Conservation (phyloP, 2,329 filamentous ascomycete species). For the Claviceps sp. region DNA sequence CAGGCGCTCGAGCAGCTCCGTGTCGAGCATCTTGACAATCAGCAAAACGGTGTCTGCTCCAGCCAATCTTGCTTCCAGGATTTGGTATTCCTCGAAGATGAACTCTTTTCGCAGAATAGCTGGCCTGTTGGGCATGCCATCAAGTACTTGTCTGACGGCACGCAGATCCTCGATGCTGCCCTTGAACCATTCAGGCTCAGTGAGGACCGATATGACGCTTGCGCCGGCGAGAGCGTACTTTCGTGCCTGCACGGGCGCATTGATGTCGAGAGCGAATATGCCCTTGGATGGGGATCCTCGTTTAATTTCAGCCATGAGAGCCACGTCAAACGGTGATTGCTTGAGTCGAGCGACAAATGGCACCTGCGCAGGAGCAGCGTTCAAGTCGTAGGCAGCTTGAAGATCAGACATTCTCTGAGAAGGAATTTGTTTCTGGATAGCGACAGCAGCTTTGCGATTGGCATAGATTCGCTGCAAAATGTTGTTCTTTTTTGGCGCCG, state of each 20-base stretch:
- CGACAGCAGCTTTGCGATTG: conserved; percentile 61
- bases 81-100: conserved; percentile 96
- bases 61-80: conserved; percentile 81
- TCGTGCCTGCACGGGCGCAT: conserved; percentile 77
- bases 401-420: conserved; percentile 74
- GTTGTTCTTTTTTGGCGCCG: conserved; percentile 52
- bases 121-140: conserved; percentile 82
- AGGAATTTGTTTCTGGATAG: conserved; percentile 69
- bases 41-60: conserved; percentile 90
- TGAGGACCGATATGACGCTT: conserved; percentile 96
- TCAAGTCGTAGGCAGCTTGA: conserved; percentile 73
- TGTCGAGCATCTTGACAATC: conserved; percentile 95
- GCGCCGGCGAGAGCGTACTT: conserved; percentile 89
- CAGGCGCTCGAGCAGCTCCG: conserved; percentile 56
- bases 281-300: conserved; percentile 93
- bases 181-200: conserved; percentile 98
- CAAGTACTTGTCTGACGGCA: conserved; percentile 74
- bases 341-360: conserved; percentile 67
- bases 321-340: conserved; percentile 74
- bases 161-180: conserved; percentile 89
- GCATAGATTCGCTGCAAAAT: conserved; percentile 88
- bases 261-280: conserved; percentile 75
- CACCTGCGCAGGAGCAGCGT: conserved; percentile 71
- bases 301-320: conserved; percentile 95
- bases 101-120: conserved; percentile 93